A percentile compares a stretch with the other conserved stretches of the same genome.
phyloP scores from a whole-genome alignment of 2,329 filamentous ascomycete species.

The Pseudogymnoascus sp. region DNA sequence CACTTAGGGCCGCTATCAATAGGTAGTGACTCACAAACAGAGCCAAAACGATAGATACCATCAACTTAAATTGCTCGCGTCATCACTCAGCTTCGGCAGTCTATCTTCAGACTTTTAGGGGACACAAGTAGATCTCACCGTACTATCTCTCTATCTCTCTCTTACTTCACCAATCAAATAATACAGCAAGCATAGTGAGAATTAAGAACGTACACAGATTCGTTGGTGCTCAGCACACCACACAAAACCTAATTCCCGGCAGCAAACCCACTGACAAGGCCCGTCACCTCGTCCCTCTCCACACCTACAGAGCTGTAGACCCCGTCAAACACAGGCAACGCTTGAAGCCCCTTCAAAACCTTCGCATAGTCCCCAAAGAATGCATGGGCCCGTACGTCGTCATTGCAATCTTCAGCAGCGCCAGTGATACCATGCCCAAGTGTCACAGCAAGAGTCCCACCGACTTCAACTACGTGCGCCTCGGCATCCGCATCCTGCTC shows the following conservation, averaged over 20 bases:
- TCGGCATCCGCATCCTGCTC: conserved; percentile 35
- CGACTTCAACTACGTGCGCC: conserved; percentile 38
- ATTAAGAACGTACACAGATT: too few relatives aligned
- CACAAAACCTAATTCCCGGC: neutral
- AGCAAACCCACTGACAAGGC: neutral
- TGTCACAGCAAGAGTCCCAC: conserved; percentile 39
- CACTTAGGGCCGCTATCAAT: too few relatives aligned
- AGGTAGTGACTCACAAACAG: too few relatives aligned
- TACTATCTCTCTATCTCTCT: too few relatives aligned
- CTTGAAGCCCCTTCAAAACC: neutral
- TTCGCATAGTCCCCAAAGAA: conserved; percentile 45
- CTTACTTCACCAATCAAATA: too few relatives aligned
- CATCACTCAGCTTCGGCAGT: too few relatives aligned
- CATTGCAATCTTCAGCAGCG: conserved; percentile 7
- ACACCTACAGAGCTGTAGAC: neutral
- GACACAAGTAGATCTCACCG: too few relatives aligned
- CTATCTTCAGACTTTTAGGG: too few relatives aligned
- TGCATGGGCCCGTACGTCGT: conserved; percentile 39
- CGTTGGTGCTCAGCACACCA: neutral
- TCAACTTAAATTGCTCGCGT: too few relatives aligned
- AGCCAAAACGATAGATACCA: too few relatives aligned
- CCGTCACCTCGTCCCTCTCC: neutral
- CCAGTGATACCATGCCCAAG: conserved; percentile 35
- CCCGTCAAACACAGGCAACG: neutral
- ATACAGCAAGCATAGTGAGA: too few relatives aligned